These are phyloP conservation scores for Chrysoporthe puriensis DNA, from an alignment of 2,329 filamentous ascomycete genomes.

Conservation along the genomic window DNA sequence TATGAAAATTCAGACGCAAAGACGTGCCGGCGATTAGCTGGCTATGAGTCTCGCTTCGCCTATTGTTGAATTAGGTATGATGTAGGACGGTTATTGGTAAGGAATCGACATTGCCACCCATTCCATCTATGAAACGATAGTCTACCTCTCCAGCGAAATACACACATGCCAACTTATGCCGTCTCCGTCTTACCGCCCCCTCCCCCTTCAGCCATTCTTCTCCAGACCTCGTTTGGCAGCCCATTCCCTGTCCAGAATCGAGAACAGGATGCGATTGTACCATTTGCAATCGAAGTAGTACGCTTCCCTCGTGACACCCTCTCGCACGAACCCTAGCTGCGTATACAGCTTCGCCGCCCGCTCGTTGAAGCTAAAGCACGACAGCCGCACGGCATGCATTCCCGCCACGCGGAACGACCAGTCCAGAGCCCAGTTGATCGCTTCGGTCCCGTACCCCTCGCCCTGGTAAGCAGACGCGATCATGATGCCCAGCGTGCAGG, in stretches of 20 bases:
- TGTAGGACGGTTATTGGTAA: not conserved
- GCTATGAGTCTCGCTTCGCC: not conserved
- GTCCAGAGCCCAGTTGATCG: constrained; percentile 50
- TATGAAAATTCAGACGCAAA: not conserved
- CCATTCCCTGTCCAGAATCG: constrained; percentile 47
- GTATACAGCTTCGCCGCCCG: constrained; percentile 48
- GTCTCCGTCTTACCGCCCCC: not conserved
- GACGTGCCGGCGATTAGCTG: not conserved
- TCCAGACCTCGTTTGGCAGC: constrained; percentile 18
- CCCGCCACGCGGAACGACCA: constrained; percentile 51
- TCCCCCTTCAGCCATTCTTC: not conserved
- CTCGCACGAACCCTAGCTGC: constrained; percentile 48
- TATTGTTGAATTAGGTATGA: too few relatives aligned
- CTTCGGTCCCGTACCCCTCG: constrained; percentile 49
- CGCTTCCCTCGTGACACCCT: constrained; percentile 47
- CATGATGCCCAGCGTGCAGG: constrained; percentile 22
- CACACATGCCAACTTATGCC: not conserved
- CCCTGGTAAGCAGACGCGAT: constrained; percentile 22
- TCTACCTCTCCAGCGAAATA: not conserved
- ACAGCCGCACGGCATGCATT: constrained; percentile 48
- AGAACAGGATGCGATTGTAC: constrained; percentile 40
- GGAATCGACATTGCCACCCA: not conserved
- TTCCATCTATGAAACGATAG: not conserved
- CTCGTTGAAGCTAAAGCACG: constrained; percentile 46
- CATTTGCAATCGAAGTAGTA: constrained; percentile 49